Evolutionary conservation across 352 stramenopile species (phyloP), one percentile per base, ranked within the genome.

Genomic region (Globisporangium abappressorium): DNA sequence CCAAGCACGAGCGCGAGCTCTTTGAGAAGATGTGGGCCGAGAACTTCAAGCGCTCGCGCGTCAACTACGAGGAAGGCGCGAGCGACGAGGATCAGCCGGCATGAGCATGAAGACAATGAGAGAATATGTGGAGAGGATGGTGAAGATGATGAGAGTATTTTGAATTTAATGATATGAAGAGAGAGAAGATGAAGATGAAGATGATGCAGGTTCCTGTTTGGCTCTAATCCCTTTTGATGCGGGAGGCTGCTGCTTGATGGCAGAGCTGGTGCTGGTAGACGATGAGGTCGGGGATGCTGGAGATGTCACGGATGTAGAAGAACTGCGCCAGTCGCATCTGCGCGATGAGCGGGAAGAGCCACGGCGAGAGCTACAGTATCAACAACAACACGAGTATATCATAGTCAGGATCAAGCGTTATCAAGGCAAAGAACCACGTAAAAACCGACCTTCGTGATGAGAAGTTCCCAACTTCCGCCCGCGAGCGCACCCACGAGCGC

Each of bases 21-120:
- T 99, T 98, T 77, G 96, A 99, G 78, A 96, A 98, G 81, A 91
- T 98, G 80, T 99, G 97, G 97, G 90, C 91, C 8, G 90, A 99
- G 71, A 99, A 99, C 76, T 99, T 99, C 80, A 90, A 94, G 54
- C 78, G 91, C 41, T 98, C 93, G 30, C 84, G 77, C 30, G 88
- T 95, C 33, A 76, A 94, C 33, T 95, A 95, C 60, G 69, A 71
- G 33, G 64, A 51, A 34, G 56, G 38, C 34, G 36, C 1, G 5
- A 53, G 41, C 9, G 53, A 67, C 30, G 49, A 30, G n/a, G n/a
- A 24, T 0, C 36, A 55, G 47, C 43, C 62, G 14, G 49, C 24
- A 41, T 67, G 22, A 64, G 18, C 20, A 30, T 6, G 43, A 33
- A 14, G 59, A 64, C 15, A 22, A 55, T 24, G 41, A 56, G 8